A percentile compares a stretch with the other conserved stretches of the same genome.
These are phyloP conservation scores for Ceratocystis eucalypticola DNA, from an alignment of 2,329 filamentous ascomycete genomes.

Conservation along the genomic window DNA sequence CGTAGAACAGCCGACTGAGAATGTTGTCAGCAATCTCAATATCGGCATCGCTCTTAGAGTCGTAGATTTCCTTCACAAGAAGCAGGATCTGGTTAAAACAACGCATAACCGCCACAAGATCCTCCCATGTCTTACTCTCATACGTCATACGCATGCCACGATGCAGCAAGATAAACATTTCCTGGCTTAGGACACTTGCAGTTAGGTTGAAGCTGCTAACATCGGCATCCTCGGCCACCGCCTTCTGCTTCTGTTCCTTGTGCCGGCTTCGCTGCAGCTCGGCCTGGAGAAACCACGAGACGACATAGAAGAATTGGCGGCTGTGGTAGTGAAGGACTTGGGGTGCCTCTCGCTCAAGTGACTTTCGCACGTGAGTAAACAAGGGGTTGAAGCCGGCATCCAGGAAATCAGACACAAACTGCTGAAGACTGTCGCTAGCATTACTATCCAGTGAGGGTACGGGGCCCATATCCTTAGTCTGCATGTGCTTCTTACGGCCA, in stretches of 20 bases:
- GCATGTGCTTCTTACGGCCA: conserved; percentile 45
- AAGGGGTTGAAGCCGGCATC: conserved; percentile 91
- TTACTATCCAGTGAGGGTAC: conserved; percentile 54
- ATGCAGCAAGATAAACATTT: conserved; percentile 84
- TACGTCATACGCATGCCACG: conserved; percentile 65
- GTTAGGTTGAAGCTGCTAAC: conserved; percentile 73
- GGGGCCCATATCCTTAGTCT: conserved; percentile 63
- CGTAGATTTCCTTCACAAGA: conserved; percentile 83
- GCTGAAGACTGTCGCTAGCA: conserved; percentile 63
- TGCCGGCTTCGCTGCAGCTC: conserved; percentile 61
- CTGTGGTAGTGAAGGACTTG: conserved; percentile 65
- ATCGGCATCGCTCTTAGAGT: conserved; percentile 76
- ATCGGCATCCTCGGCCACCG: conserved; percentile 32
- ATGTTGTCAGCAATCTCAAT: conserved; percentile 98
- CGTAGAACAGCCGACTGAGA: conserved; percentile 93
- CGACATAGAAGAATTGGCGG: conserved; percentile 81
- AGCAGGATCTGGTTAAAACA: conserved; percentile 91
- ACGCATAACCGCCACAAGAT: conserved; percentile 75
- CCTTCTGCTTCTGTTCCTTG: conserved; percentile 31
- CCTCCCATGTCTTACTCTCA: conserved; percentile 76
- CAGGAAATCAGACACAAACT: conserved; percentile 83
- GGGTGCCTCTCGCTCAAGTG: conserved; percentile 78
- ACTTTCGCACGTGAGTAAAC: conserved; percentile 72
- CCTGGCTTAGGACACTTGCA: conserved; percentile 80
- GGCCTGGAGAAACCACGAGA: conserved; percentile 84